Base-by-base conservation (phyloP, 2,329 filamentous ascomycete species). In the Cladophialophora carrionii region DNA sequence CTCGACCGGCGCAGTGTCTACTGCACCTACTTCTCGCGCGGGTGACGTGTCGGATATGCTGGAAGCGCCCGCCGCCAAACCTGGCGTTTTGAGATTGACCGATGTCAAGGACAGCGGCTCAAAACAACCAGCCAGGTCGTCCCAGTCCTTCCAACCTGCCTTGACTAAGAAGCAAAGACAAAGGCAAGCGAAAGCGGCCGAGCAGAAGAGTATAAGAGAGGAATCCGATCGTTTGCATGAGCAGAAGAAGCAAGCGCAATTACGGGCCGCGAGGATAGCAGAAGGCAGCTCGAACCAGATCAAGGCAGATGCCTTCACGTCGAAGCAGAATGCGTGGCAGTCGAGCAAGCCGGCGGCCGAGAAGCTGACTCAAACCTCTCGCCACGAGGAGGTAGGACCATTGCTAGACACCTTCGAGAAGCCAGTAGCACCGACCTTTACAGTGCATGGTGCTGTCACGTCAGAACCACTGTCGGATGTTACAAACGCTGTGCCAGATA, bases 131-230 rank as follows among this genome's bases (percentile, higher is more conserved):
- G 80, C 83, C 68, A 87, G 87, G 79, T 82, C 85, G 72, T 79
- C 82, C 70, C 66, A 74, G 59, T 86, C 88, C 48, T 82, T 85
- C 69, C 87, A 91, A 76, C 84, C 85, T 56, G 85, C 84, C 20
- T 90, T 96, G 82, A 90, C 89, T 22, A 97, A 97, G 89, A 97
- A 97, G 83, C 91, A 96, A 81, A 88, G 92, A 66, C 93, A 97
- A 82, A 95, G 96, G 81, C 87, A 89, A 71, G 87, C 90, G 81
- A 97, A 96, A 87, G 88, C 86, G 43, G 92, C 96, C 79, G 89
- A 87, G 64, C 87, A 88, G 73, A 95, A 91, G 83, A 82, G 83
- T 32, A 83, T 86, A 63, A 87, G 90, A 32, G 89, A 93, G 74
- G 89, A 90, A 72, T 87, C 89, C 0, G 93, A 97, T 80, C 86